Percentiles rank a stretch among this genome's conserved stretches.
These are phyloP conservation scores for Narthecium ossifragum DNA, from an alignment of 106 monocot species.

Conservation along the genomic window DNA sequence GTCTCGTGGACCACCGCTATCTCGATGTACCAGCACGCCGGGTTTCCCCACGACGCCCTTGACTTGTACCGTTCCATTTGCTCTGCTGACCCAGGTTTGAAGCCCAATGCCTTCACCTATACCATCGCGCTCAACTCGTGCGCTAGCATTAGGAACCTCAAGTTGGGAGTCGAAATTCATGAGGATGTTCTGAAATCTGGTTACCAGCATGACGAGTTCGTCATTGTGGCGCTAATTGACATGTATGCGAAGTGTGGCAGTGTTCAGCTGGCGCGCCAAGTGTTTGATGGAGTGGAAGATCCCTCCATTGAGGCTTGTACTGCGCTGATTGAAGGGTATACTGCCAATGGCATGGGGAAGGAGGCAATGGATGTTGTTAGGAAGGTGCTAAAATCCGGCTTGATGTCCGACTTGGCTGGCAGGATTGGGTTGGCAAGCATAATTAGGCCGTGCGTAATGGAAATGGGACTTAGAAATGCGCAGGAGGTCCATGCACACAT, in stretches of 20 bases:
- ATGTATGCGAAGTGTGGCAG: conserved; percentile 40
- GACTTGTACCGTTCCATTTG: conserved; percentile 19
- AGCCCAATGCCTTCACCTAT: conserved; percentile 36
- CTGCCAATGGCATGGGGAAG: conserved; percentile 15
- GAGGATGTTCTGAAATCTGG: conserved; percentile 12
- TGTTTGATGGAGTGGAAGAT: conserved; percentile 11
- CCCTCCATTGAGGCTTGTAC: conserved; percentile 29
- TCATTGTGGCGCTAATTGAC: conserved; percentile 27
- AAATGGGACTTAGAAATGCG: conserved; percentile 23
- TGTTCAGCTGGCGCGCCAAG: conserved; percentile 12
- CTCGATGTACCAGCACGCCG: conserved; percentile 28
- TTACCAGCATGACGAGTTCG: conserved; percentile 18
- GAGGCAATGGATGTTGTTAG: conserved; percentile 21
- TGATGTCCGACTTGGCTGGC: not conserved
- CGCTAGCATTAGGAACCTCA: conserved; percentile 12
- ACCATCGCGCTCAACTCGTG: conserved; percentile 21
- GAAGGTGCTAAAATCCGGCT: not conserved
- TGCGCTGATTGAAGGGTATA: conserved; percentile 46
- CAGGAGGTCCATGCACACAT: conserved; percentile 42
- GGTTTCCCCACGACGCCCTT: conserved; percentile 24
- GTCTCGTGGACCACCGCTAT: conserved; percentile 36
- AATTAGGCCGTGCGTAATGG: conserved; percentile 20
- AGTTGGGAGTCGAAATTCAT: conserved; percentile 26
- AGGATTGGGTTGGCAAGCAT: conserved; percentile 23
- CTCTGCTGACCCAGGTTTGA: not conserved